Base-by-base conservation (phyloP, 2,329 filamentous ascomycete genomes). In the Camptophora hylomeconis region DNA sequence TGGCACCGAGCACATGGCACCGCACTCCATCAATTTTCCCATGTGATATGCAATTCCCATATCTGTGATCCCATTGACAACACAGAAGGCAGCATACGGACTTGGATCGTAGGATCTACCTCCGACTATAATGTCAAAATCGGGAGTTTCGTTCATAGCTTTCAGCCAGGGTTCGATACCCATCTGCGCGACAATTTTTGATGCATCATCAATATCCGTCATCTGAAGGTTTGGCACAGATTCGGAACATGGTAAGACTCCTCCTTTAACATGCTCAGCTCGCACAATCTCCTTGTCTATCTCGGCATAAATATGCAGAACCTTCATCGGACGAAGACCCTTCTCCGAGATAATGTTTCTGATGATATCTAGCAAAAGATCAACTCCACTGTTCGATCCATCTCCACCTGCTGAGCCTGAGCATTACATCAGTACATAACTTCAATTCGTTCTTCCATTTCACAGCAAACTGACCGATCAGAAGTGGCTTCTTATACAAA, bases 11-110 rank as follows among this genome's bases (percentile, higher is more conserved):
- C 65, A 69, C 1, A 52, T 38, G 0, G 39, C 57, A 7, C 64
- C 65, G 12, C 65, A 70, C 36, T 69, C 66, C 46, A 69, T 52
- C 7, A 69, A 62, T 48, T 72, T 69, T 6, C 66, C 67, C 62
- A 70, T 66, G 38, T 69, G 63, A 5, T 50, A 50, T 18, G 59
- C 57, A 0, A 52, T 52, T 0, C 60, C 63, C 5, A 41, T 22
- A 10, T 32, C 20, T 6, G 35, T 30, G 10, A 47, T 34, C 22
- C 37, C 69, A 10, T 45, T 44, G 25, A 47, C 50, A 1, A 56
- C 38, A 14, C 45, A 54, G 32, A 54, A 60, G 2, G 51, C 57
- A 2, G 49, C 50, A 40, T 52, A 61, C 0, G 56, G 56, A 0
- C 52, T 40, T 1, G 57, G 57, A 30, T 61, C 57, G 32, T 61